Base-by-base conservation (phyloP, 345 rosid species). In the Salix viminalis region DNA sequence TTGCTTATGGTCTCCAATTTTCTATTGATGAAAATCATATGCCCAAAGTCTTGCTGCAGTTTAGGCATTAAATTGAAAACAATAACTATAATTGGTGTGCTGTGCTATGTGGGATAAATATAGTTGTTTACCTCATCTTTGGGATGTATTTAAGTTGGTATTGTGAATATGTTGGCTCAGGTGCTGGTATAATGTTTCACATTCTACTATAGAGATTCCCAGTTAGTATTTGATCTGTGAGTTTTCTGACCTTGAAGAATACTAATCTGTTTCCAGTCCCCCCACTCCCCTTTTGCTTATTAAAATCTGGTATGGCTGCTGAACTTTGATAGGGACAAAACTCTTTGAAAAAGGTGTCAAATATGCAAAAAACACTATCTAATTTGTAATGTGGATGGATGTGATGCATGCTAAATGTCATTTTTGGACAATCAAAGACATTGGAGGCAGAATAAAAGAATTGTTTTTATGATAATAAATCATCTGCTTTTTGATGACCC, bases 111-210 rank as follows among this genome's bases (percentile, higher is more conserved):
- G 75, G 83, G 80, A 66, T 69, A 50, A 72, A 18, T 67, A 5
- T 67, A 52, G 26, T 61, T 68, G 44, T 67, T 74, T 64, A 24
- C 52, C 50, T 67, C 73, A 42, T 67, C 73, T 74, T 32, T 39
- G 72, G 52, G 70, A 65, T 73, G 74, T 74, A 87, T 70, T 85
- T 83, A 78, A 87, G 83, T 39, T 76, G 83, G 82, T 82, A 72
- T 84, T 85, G 69, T 83, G 81, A 67, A 89, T 85, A 84, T 89
- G 89, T 85, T 89, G 84, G 86, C 83, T 90, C 91, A 83, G 91
- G 89, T 85, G 89, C 87, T 82, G 89, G 83, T 85, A 81, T 88
- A 83, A 80, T 88, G 86, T 88, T 82, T 78, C 86, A 80, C 80
- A 85, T 86, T 84, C 88, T 83, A 81, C 88, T 84, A 68, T 83